Percentiles rank a stretch among this genome's conserved stretches.
phyloP scores from a whole-genome alignment of 2,329 filamentous ascomycete species.

The Capronia americana region DNA sequence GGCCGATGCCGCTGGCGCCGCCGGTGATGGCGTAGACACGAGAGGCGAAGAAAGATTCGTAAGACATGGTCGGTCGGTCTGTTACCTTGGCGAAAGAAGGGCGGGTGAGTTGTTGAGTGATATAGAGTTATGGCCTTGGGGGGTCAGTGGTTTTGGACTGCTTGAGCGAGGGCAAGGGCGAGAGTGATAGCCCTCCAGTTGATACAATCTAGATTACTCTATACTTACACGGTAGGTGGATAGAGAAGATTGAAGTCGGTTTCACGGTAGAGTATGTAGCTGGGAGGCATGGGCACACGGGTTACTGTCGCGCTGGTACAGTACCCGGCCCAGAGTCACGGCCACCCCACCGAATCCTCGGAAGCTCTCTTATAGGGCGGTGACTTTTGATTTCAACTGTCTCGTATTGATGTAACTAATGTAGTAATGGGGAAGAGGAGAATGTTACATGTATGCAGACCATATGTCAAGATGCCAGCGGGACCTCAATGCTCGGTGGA shows the following conservation, averaged over 20 bases:
- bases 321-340: too few species aligned
- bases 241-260: background rate
- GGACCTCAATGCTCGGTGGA: background rate
- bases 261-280: background rate
- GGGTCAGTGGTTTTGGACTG: too few species aligned
- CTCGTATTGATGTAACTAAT: background rate
- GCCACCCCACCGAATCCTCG: too few species aligned
- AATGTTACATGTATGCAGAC: constrained; percentile 11
- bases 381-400: too few species aligned
- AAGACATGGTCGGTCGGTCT: background rate
- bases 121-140: too few species aligned
- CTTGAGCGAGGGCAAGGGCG: too few species aligned
- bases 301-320: background rate
- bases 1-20: constrained; percentile 75
- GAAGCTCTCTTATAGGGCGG: too few species aligned
- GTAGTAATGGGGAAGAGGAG: background rate
- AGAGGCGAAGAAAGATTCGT: constrained; percentile 25
- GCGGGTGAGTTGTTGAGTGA: too few species aligned
- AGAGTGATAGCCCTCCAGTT: too few species aligned
- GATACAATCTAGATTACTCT: too few species aligned
- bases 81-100: too few species aligned
- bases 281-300: background rate
- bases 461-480: background rate
- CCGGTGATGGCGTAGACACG: constrained; percentile 66
- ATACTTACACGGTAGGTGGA: background rate